Base-by-base conservation (phyloP, 2,329 filamentous ascomycete species). In the Arthrobotrys sphaeroides region DNA sequence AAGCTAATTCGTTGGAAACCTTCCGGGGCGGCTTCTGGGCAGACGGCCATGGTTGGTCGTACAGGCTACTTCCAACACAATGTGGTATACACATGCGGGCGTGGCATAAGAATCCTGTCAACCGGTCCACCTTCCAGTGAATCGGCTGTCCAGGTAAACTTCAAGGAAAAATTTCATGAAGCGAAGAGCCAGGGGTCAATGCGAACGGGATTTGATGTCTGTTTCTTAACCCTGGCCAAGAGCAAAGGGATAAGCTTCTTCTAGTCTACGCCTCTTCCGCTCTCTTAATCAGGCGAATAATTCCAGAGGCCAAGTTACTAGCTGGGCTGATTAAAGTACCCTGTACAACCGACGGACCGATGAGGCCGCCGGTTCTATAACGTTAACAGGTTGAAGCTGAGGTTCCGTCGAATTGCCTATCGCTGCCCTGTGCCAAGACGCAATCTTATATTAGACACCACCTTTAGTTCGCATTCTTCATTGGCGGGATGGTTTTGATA, bases 291-390 rank as follows among this genome's bases (percentile, higher is more conserved):
- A 57, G 62, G 70, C 62, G 70, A 74, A 73, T 47, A 57, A 55
- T 62, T 74, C 61, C 70, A 49, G 26, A 45, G 42, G 22, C 22
- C 7, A 53, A 51, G 33, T 36, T 31, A 43, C 12, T 18, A 13
- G 12, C 2, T 38, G 28, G 18, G 51, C 31, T 61, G 43, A 42
- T n/a, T 38, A 1, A 47, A 55, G 43, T 42, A 43, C 45, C 28
- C 49, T 75, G 64, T 75, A 68, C 64, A 75, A 65, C 72, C 72
- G 72, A 75, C 72, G 72, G 72, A 65, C 72, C 72, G 72, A 69
- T 18, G 31, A 60, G 55, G 57, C 72, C 72, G 72, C 61, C 72
- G 72, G 72, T 59, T 53, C 47, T 49, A 69, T 74, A 67, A 68
- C 70, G 64, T 75, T 69, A 69, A 24, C 38, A 60, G 24, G 18